Evolutionary conservation across 2,329 filamentous ascomycete genomes (phyloP).

Genomic region (Didymella lethalis): DNA sequence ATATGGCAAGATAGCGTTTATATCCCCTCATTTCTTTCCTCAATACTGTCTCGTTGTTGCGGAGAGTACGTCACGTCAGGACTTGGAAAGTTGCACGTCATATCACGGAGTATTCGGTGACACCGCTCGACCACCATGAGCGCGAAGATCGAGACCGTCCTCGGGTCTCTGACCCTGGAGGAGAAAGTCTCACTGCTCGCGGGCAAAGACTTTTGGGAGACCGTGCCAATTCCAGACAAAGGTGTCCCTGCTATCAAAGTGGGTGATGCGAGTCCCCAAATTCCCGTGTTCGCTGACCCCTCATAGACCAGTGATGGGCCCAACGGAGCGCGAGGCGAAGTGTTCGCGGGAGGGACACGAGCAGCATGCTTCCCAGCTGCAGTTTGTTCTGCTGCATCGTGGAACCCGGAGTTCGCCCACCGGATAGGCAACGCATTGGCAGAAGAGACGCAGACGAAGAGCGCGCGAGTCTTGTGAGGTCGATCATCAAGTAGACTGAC

Average conservation of each 20-base stretch:
- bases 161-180: constrained; percentile 45
- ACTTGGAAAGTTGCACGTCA: not conserved
- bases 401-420: constrained; percentile 68
- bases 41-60: not conserved
- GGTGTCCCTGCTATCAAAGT: constrained; percentile 65
- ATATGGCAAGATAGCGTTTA: not conserved
- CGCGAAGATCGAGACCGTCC: constrained; percentile 38
- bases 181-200: constrained; percentile 48
- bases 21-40: not conserved
- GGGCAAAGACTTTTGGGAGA: constrained; percentile 72
- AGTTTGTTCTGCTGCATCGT: constrained; percentile 72
- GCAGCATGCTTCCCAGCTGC: constrained; percentile 81
- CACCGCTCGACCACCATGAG: constrained; percentile 24
- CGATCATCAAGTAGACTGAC: not conserved
- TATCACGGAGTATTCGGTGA: not conserved
- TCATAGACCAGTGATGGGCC: constrained; percentile 69
- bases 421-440: constrained; percentile 71
- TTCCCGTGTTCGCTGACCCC: constrained; percentile 7
- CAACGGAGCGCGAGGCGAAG: constrained; percentile 69
- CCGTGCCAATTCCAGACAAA: constrained; percentile 65
- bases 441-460: constrained; percentile 74
- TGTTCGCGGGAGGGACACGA: constrained; percentile 68
- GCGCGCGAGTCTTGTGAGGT: constrained; percentile 69
- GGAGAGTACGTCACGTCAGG: not conserved
- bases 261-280: not conserved